Percentiles rank a stretch among this genome's conserved stretches.
phyloP scores from a whole-genome alignment of 2,329 filamentous ascomycete genomes.

The Rugonectria rugulosa region DNA sequence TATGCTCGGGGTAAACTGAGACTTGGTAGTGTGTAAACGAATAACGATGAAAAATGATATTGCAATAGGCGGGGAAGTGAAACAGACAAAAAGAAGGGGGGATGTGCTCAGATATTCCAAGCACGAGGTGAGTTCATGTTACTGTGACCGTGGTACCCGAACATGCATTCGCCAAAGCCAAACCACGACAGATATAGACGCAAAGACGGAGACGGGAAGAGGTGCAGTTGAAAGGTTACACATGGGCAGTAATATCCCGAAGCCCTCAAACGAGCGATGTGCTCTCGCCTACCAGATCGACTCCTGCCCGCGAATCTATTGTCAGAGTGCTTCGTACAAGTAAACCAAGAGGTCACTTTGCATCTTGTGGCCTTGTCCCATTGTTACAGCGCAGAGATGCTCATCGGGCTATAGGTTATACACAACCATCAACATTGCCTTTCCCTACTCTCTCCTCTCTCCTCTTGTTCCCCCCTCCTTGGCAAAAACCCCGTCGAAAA shows the following conservation, averaged over 20 bases:
- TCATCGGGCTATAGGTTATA: slow-evolving; percentile 1
- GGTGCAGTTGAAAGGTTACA: slow-evolving; percentile 5
- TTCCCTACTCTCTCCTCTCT: not conserved
- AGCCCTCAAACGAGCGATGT: not conserved
- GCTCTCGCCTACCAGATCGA: not conserved
- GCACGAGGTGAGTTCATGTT: not conserved
- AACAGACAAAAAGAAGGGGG: too few species aligned
- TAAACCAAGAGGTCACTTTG: not conserved
- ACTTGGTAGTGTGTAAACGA: too few species aligned
- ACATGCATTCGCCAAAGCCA: not conserved
- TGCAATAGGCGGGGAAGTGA: too few species aligned
- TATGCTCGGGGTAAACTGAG: not conserved
- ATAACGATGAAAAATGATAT: too few species aligned
- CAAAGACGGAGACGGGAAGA: slow-evolving; percentile 17
- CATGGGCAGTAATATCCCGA: not conserved
- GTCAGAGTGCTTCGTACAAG: too few species aligned
- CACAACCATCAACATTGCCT: slow-evolving; percentile 4
- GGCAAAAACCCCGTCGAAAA: too few species aligned
- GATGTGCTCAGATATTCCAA: not conserved
- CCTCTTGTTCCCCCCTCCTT: not conserved
- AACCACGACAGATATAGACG: not conserved
- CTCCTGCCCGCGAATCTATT: slow-evolving; percentile 6
- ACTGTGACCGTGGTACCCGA: not conserved
- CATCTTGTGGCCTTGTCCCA: not conserved
- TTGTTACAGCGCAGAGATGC: slow-evolving; percentile 1